Evolutionary conservation across 2,329 filamentous ascomycete species (phyloP).

Genomic region (Microascus cirrosus): DNA sequence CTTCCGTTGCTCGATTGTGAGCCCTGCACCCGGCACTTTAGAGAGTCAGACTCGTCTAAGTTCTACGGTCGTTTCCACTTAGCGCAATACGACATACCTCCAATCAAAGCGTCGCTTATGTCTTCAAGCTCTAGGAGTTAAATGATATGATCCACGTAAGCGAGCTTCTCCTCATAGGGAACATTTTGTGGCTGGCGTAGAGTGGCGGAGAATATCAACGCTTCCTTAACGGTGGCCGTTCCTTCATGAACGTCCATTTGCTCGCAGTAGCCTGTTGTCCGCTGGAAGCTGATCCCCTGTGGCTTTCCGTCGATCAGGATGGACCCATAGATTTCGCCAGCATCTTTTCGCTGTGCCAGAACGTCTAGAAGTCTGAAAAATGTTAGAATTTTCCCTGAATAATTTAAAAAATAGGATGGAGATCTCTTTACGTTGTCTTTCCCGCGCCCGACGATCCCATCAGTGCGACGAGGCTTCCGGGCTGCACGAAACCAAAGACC

Average conservation of each 20-base stretch:
- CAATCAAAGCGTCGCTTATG: constrained; percentile 53
- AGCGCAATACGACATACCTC: constrained; percentile 30
- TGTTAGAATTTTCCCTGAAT: background rate
- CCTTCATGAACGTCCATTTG: constrained; percentile 59
- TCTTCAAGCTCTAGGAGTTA: constrained; percentile 53
- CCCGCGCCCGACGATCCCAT: constrained; percentile 74
- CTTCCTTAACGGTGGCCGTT: constrained; percentile 55
- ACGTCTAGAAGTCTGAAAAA: constrained; percentile 44
- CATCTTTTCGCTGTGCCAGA: constrained; percentile 51
- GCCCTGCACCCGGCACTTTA: constrained; percentile 27
- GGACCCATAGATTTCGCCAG: constrained; percentile 38
- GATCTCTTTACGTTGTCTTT: constrained; percentile 52
- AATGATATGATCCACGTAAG: constrained; percentile 56
- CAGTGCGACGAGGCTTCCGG: constrained; percentile 67
- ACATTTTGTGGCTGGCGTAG: constrained; percentile 50
- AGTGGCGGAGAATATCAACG: constrained; percentile 56
- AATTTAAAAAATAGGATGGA: background rate
- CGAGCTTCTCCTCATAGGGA: constrained; percentile 48
- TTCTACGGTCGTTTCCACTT: constrained; percentile 16
- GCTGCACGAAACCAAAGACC: constrained; percentile 66
- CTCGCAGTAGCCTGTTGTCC: constrained; percentile 57
- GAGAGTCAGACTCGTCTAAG: background rate
- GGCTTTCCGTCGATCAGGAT: constrained; percentile 46
- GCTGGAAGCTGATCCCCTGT: constrained; percentile 50
- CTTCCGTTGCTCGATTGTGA: constrained; percentile 44